Percentiles rank a stretch among this genome's conserved stretches.
These are phyloP conservation scores for Lodderomyces metapsilosis DNA, from an alignment of 1,139 yeast species.

Conservation along the genomic window DNA sequence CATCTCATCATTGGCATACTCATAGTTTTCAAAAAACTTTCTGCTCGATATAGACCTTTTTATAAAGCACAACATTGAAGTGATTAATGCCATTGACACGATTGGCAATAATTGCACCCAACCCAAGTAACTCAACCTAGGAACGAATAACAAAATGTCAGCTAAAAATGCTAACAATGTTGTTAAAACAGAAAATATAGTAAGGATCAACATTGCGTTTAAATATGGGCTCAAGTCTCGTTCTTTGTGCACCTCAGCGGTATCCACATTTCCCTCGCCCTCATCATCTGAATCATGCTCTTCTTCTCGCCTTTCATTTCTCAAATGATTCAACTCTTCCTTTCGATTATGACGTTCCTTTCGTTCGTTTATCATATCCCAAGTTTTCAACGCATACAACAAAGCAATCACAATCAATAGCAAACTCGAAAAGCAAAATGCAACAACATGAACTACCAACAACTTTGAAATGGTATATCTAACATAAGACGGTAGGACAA, in stretches of 20 bases:
- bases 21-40: slow-evolving; percentile 32
- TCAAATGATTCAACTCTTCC: not conserved
- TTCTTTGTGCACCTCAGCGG: slow-evolving; percentile 7
- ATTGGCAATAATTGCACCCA: slow-evolving; percentile 47
- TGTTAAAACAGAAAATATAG: slow-evolving; percentile 37
- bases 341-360: not conserved
- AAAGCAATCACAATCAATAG: slow-evolving; percentile 20
- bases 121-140: slow-evolving; percentile 40
- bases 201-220: slow-evolving; percentile 32
- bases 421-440: slow-evolving; percentile 34
- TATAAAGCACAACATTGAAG: slow-evolving; percentile 40
- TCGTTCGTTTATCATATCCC: slow-evolving; percentile 6
- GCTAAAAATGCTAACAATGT: slow-evolving; percentile 41
- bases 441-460: slow-evolving; percentile 46
- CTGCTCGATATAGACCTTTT: slow-evolving; percentile 40
- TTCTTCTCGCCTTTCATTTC: slow-evolving; percentile 2
- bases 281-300: slow-evolving; percentile 1
- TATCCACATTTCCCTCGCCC: slow-evolving; percentile 1
- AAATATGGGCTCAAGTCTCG: slow-evolving; percentile 29
- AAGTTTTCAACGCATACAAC: slow-evolving; percentile 9
- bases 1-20: slow-evolving; percentile 39
- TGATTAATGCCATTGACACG: slow-evolving; percentile 32
- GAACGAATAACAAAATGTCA: slow-evolving; percentile 41
- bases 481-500: slow-evolving; percentile 41
- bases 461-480: slow-evolving; percentile 42